These are phyloP conservation scores for Beauveria pseudobassiana DNA, from an alignment of 2,329 filamentous ascomycete species.

Conservation along the genomic window DNA sequence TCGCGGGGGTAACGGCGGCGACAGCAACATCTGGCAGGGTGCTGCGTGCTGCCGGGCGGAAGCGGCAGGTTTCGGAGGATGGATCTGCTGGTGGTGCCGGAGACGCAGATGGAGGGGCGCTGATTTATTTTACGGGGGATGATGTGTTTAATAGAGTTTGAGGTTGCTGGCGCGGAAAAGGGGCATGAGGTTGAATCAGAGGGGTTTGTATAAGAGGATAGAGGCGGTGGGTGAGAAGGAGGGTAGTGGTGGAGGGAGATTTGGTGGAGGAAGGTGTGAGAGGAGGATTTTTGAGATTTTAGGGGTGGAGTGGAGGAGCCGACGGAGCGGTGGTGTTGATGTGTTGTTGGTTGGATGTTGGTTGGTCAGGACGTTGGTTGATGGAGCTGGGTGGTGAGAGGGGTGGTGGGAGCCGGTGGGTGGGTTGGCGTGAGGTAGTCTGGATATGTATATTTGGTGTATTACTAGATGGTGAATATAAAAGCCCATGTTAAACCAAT, in stretches of 20 bases:
- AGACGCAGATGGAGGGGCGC: constrained; percentile 67
- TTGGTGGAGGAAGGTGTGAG: constrained; percentile 69
- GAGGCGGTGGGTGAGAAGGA: neutral
- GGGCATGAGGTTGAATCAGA: constrained; percentile 78
- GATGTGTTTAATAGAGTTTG: constrained; percentile 87
- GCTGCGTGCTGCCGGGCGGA: constrained; percentile 57
- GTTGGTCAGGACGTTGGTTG: no score
- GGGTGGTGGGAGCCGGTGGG: no score
- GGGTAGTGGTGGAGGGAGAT: constrained; percentile 53
- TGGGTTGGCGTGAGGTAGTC: no score
- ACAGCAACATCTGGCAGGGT: constrained; percentile 81
- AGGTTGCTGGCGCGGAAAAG: constrained; percentile 72
- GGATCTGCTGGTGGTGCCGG: constrained; percentile 77
- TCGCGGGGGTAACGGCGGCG: constrained; percentile 45
- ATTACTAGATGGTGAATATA: no score
- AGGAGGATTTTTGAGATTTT: constrained; percentile 72
- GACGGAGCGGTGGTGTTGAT: constrained; percentile 65
- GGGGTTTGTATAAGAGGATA: constrained; percentile 63
- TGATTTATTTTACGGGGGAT: constrained; percentile 95
- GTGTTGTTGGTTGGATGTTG: no score
- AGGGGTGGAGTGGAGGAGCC: constrained; percentile 81
- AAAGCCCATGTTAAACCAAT: no score
- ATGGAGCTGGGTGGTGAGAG: no score
- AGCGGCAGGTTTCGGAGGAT: constrained; percentile 65
- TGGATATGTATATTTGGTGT: no score